Evolutionary conservation across 305 asterid species (phyloP).

Genomic region (Fraxinus angustifolia): DNA sequence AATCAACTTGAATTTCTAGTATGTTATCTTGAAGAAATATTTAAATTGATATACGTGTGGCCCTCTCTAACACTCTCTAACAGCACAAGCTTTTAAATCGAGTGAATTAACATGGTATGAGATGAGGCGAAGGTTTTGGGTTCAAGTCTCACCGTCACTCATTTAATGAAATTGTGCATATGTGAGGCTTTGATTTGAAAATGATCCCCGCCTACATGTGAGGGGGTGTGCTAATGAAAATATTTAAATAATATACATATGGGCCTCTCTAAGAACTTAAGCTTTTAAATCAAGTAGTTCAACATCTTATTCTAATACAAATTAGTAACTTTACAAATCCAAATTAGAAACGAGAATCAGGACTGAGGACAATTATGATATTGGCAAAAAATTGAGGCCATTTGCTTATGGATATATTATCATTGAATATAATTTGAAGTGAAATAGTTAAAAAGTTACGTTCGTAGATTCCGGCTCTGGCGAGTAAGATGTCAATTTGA

Average conservation of each 20-base stretch:
- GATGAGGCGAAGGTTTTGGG: not conserved
- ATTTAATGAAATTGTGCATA: not conserved
- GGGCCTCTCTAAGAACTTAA: not conserved
- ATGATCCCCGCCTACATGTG: not conserved
- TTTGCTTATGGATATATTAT: not conserved
- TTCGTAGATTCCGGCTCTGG: constrained; percentile 10
- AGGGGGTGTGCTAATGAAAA: not conserved
- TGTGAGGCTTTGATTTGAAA: not conserved
- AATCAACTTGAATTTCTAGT: not conserved
- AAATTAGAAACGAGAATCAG: constrained; percentile 18
- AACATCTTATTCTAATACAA: not conserved
- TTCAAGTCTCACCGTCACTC: not conserved
- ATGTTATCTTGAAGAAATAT: constrained; percentile 5
- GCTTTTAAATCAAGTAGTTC: not conserved
- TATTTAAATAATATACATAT: not conserved
- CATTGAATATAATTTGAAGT: not conserved
- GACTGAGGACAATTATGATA: constrained; percentile 17
- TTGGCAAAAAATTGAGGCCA: constrained; percentile 1
- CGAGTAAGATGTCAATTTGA: constrained; percentile 11
- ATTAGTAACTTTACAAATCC: constrained; percentile 15
- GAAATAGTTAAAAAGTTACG: constrained; percentile 3
- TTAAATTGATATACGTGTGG: not conserved
- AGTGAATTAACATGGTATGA: not conserved
- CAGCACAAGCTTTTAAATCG: not conserved
- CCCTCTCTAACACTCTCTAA: not conserved